These are phyloP conservation scores for Fomitopsis pulvina DNA, from an alignment of 768 basidiomycete genomes.

Conservation along the genomic window DNA sequence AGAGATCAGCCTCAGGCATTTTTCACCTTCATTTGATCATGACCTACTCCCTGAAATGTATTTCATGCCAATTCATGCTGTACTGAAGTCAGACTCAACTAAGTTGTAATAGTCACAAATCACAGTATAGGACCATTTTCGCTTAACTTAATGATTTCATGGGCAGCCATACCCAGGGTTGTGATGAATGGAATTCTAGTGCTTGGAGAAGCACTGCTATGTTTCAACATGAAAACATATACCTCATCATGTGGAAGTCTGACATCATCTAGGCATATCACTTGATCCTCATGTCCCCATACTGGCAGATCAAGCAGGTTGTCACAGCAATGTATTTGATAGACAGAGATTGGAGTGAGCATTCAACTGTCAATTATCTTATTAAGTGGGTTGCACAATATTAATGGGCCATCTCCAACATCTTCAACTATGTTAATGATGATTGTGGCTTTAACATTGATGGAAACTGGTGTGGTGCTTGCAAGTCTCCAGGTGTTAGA, in stretches of 20 bases:
- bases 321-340: constrained; percentile 29
- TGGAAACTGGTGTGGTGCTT: no score
- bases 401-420: constrained; percentile 9
- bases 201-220: constrained; percentile 4
- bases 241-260: constrained; percentile 16
- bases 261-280: constrained; percentile 21
- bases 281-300: constrained; percentile 18
- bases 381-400: constrained; percentile 31
- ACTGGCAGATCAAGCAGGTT: constrained; percentile 30
- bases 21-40: constrained; percentile 23
- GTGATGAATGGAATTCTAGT: constrained; percentile 5
- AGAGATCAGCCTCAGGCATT: constrained; percentile 11
- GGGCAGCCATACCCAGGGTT: not conserved
- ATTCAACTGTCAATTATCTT: constrained; percentile 24
- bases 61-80: constrained; percentile 29
- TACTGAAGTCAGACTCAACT: constrained; percentile 28
- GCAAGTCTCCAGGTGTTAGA: no score
- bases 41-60: constrained; percentile 39
- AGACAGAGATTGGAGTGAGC: constrained; percentile 18
- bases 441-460: constrained; percentile 17
- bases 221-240: not conserved
- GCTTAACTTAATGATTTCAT: constrained; percentile 24
- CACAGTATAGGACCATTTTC: constrained; percentile 29
- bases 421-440: constrained; percentile 32
- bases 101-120: constrained; percentile 33